Evolutionary conservation across 2,329 filamentous ascomycete species (phyloP), one percentile per base, ranked within the genome.

Genomic region (Fusarium papillatum): DNA sequence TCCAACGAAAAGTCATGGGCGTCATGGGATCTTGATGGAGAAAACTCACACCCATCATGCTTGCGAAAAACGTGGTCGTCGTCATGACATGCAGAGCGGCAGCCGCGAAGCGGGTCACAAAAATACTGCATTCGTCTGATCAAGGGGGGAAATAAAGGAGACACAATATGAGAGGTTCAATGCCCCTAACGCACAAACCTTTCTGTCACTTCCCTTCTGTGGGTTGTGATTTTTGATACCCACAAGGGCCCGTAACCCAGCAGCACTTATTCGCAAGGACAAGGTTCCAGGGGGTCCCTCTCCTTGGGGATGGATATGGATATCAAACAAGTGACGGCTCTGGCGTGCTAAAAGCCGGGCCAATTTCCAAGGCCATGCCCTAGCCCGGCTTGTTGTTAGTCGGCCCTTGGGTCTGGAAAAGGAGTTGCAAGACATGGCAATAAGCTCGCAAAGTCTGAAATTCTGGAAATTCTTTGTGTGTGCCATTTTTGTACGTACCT

Each of bases 311-410:
- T 38, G 34, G 60, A 76, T 68, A 38, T 38, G 34, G 60, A 76
- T 68, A 64, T 73, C 46, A 75, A 64, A 76, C 73, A 73, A 68
- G 64, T 63, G 73, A 48, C 53, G 39, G 59, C 38, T 66, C 65
- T 72, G 55, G 60, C 64, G 64, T 71, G 57, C 65, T 75, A 71
- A 71, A 39, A 68, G 31, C 70, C 64, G 60, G 61, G 34, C 69
- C 73, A 79, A 78, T 80, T 77, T 79, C 78, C 72, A 80, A 64
- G 53, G 55, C 59, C 66, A 68, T 76, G 64, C 73, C 74, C 76
- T 77, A 74, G 59, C 69, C 65, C 68, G 67, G 68, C 53, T 53
- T 57, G 24, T 24, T 68, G 31, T 69, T 73, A 76, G 70, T 72
- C 39, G 71, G 26, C 64, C 71, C 71, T 74, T 69, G 61, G 64